Base-by-base conservation (phyloP, 164 flowering plant species). In the Sextonia rubra region DNA sequence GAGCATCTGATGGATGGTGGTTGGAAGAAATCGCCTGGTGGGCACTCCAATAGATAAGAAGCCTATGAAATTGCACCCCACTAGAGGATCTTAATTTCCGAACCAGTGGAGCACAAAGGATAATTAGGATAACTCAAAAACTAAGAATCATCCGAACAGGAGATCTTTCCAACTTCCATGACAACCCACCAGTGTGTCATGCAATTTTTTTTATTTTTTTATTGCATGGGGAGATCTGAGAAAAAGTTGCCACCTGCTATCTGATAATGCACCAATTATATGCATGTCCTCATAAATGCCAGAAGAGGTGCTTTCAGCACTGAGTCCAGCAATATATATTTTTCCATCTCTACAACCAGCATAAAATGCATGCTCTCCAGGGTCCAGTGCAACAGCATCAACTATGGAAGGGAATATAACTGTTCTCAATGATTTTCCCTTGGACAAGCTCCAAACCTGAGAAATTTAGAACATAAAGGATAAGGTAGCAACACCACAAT, bases 261-360 rank as follows among this genome's bases (percentile, higher is more conserved):
- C 91, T 26, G 90, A 81, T 62, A 92, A 74, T 71, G 85, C 68
- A 55, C 88, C 87, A 74, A 91, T 73, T 22, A 92, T 89, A 82
- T 94, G 90, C 79, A 68, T 62, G 71, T 97, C 93, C 44, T 20
- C 58, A 67, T 82, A 80, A 72, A 44, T 81, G 77, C 78, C 81
- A 75, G 55, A 81, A 24, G 87, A 60, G 49, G 73, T 49, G 65
- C 84, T 77, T 73, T 75, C 90, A 68, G 86, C 86, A 83, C 78
- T 83, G 56, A 94, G 86, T 27, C 88, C 90, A 66, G 85, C 92
- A 75, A 90, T 86, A 72, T 88, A 90, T 76, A 92, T 89, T 75
- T 84, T 90, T 32, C 97, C 94, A 81, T 94, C 95, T 74, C 87
- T 88, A 69, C 94, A 56, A 3, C 97, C 99, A 76, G 95, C 97